Conservation (phyloP, 1,284 basidiomycete species). For the Trametes pubescens region DNA sequence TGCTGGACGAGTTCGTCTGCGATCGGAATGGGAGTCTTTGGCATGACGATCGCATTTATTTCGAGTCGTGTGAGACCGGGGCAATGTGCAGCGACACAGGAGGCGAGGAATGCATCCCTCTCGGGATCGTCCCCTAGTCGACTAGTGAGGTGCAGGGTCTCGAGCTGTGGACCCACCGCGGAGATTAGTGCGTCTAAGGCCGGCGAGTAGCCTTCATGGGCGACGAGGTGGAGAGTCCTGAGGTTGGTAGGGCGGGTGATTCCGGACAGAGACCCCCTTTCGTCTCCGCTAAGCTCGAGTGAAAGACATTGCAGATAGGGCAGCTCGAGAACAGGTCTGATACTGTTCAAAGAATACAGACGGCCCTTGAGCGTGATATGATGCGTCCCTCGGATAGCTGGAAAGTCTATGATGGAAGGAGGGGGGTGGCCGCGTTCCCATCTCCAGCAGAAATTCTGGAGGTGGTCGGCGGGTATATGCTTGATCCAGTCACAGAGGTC, state of each 20-base stretch:
- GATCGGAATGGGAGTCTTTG: conserved; percentile 3
- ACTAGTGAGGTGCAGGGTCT: conserved; percentile 13
- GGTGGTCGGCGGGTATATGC: conserved; percentile 13
- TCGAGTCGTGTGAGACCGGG: conserved; percentile 13
- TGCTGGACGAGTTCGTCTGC: conserved; percentile 9
- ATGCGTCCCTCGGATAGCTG: conserved; percentile 12
- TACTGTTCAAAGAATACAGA: conserved; percentile 13
- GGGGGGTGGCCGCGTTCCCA: conserved; percentile 23
- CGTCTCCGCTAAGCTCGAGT: conserved; percentile 24
- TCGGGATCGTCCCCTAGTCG: conserved; percentile 13
- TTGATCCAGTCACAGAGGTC: conserved; percentile 24
- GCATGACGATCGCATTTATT: background rate
- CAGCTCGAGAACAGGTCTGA: conserved; percentile 20
- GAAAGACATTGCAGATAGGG: conserved; percentile 10
- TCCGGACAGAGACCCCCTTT: conserved; percentile 9
- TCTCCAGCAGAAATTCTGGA: conserved; percentile 18
- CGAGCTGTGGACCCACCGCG: conserved; percentile 12
- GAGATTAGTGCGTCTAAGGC: conserved; percentile 15
- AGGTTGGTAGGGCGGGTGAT: background rate
- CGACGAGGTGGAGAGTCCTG: conserved; percentile 9
- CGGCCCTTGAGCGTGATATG: conserved; percentile 15
- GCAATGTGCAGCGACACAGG: conserved; percentile 19
- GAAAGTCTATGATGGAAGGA: conserved; percentile 14
- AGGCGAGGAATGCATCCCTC: conserved; percentile 9
- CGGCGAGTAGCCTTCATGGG: conserved; percentile 9